Percentiles rank a stretch among this genome's conserved stretches.
Conservation (phyloP, 306 rosid genomes). For the Malus fusca region DNA sequence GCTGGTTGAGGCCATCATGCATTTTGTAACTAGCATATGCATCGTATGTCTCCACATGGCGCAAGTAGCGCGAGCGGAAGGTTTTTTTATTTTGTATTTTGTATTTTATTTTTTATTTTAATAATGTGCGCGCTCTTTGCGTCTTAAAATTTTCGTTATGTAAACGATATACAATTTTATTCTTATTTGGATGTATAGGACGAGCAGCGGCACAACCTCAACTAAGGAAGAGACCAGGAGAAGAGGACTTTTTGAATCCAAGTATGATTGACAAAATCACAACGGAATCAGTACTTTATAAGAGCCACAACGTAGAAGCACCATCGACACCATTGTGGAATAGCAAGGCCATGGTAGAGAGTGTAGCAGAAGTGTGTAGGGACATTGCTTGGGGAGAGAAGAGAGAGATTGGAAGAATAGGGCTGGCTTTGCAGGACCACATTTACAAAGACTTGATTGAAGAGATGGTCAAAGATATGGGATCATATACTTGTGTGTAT, state of each 20-base stretch:
- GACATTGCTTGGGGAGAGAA: slow-evolving; percentile 75
- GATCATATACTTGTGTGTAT: slow-evolving; percentile 7
- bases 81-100: too few species aligned
- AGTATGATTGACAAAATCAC: slow-evolving; percentile 31
- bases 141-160: neutral
- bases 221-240: slow-evolving; percentile 43
- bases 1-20: slow-evolving; percentile 1
- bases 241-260: slow-evolving; percentile 23
- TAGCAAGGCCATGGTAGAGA: slow-evolving; percentile 44
- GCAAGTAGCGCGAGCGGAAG: too few species aligned
- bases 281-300: slow-evolving; percentile 1
- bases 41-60: too few species aligned
- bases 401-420: slow-evolving; percentile 70
- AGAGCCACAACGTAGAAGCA: slow-evolving; percentile 1
- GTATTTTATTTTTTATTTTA: too few species aligned
- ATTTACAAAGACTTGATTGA: slow-evolving; percentile 70
- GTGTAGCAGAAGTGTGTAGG: slow-evolving; percentile 55
- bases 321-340: slow-evolving; percentile 23
- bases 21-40: neutral
- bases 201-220: slow-evolving; percentile 14
- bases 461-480: slow-evolving; percentile 53
- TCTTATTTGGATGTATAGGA: slow-evolving; percentile 11
- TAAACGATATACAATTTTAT: too few species aligned
- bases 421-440: slow-evolving; percentile 66
- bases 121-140: too few species aligned